Conservation (phyloP, 768 basidiomycete species). For the Suillus spraguei region DNA sequence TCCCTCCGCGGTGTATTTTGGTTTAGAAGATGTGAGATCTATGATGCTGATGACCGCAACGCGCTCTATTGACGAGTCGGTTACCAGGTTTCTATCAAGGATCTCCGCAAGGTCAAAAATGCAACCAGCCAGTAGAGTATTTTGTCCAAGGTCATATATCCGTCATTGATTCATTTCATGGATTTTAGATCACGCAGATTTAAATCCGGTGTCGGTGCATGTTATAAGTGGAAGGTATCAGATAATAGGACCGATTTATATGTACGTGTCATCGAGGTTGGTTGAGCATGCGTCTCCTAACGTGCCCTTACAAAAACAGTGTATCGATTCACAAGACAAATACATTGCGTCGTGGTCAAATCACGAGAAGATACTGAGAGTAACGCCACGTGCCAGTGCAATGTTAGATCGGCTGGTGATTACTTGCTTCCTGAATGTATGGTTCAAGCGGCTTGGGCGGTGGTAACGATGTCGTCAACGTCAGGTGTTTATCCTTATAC, state of each 20-base stretch:
- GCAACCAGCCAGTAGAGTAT: constrained; percentile 47
- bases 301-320: constrained; percentile 33
- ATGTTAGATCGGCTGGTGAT: constrained; percentile 55
- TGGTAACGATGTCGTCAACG: constrained; percentile 37
- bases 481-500: constrained; percentile 1
- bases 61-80: background rate
- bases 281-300: constrained; percentile 5
- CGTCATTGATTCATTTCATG: constrained; percentile 10
- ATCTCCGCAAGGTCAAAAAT: constrained; percentile 53
- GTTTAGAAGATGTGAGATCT: constrained; percentile 44
- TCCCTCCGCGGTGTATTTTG: constrained; percentile 47
- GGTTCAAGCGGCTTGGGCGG: constrained; percentile 45
- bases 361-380: constrained; percentile 39
- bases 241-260: constrained; percentile 46
- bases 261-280: constrained; percentile 34
- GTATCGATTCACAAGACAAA: constrained; percentile 50
- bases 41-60: background rate
- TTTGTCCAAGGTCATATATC: background rate
- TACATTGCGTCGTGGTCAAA: constrained; percentile 51
- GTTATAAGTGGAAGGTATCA: constrained; percentile 60
- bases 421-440: constrained; percentile 54
- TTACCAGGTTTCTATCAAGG: constrained; percentile 42
- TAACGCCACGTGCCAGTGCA: constrained; percentile 40
- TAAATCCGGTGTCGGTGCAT: constrained; percentile 42
- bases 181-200: constrained; percentile 53